Evolutionary conservation across 2,329 filamentous ascomycete genomes (phyloP), one percentile per base, ranked within the genome.

Genomic region (Mariannaea elegans): DNA sequence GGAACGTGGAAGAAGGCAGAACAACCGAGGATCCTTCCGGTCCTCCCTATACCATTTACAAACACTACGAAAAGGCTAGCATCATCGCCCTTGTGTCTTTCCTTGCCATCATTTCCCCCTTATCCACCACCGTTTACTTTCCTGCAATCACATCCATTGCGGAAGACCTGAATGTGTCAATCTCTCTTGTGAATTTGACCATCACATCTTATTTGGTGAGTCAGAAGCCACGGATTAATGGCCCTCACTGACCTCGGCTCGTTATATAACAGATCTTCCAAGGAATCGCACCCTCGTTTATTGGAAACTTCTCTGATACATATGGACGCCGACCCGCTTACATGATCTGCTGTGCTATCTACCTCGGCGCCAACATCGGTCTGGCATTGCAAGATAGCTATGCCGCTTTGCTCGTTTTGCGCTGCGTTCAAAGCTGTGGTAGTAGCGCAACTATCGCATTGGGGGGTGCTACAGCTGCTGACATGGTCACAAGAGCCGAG

Each of bases 361-460:
- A 82, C 58, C 74, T 83, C 3, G 57, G 75, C 27, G 74, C 81
- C 7, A 83, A 82, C 54, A 72, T 84, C 21, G 76, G 71, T 0
- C 72, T 84, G 12, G 80, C 73, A 3, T 73, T 82, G 8, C 77
- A 75, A 8, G 72, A 74, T 2, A 80, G 76, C 45, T 82, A 81
- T 62, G 69, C 72, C 0, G 65, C 76, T 9, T 71, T 84, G 38
- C 71, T 84, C 57, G 68, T 78, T 10, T 78, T 84, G 39, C 75
- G 82, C 27, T 78, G 74, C 3, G 46, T 84, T 7, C 82, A 84
- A 68, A 77, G 79, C 16, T 76, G 76, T 9, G 81, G 81, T 8
- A 80, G 78, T 64, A 76, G 80, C 6, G 78, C 79, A 1, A 82
- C 50, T 12, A 48, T 56, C 27, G 57, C 61, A 4, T 36, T 61